Evolutionary conservation across 2,329 filamentous ascomycete species (phyloP), one percentile per base, ranked within the genome.

Genomic region (Atkinsonella texensis): DNA sequence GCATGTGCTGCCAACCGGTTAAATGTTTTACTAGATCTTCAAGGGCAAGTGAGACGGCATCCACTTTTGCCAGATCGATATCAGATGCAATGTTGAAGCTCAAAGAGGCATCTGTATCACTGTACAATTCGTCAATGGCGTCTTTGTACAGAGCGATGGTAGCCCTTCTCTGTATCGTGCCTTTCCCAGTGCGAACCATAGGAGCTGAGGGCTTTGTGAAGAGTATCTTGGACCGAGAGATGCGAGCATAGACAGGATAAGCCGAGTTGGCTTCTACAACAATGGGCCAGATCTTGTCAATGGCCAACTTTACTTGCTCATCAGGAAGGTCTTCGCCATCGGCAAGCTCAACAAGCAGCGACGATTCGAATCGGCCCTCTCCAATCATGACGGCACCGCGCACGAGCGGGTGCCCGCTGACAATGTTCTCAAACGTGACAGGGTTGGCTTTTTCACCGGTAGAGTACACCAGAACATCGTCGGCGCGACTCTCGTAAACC

Each of bases 361-460:
- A 23, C 9, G 39, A 23, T 33, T 51, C 49, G 17, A 54, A 48
- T 20, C 46, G 28, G 3, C 46, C 39, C 11, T 51, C 45, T 28
- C 52, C 52, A 32, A 49, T 31, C 43, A 54, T 51, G n/a, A 51
- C 43, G 4, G 41, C 52, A 20, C 33, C 49, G 13, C 40, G 40
- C 35, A 54, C 49, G 18, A 51, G 45, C 15, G 49, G 38, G 31
- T 49, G 49, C 13, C 44, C 49, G 3, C 23, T 41, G 32, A 54
- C 49, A n/a, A 17, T 31, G 15, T 42, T 31, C 35, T 54, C 52
- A 17, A 54, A 48, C 31, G 20, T 28, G 9, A 51, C 39, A 13
- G 52, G 52, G 40, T 54, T 54, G n/a, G 45, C 47, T 41, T 54
- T 54, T 31, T 54, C 52, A 28, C 52, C 52, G n/a, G 50, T 54